A percentile compares a stretch with the other conserved stretches of the same genome.
These are phyloP conservation scores for Cydonia oblonga DNA, from an alignment of 331 rosid genomes.

Conservation along the genomic window DNA sequence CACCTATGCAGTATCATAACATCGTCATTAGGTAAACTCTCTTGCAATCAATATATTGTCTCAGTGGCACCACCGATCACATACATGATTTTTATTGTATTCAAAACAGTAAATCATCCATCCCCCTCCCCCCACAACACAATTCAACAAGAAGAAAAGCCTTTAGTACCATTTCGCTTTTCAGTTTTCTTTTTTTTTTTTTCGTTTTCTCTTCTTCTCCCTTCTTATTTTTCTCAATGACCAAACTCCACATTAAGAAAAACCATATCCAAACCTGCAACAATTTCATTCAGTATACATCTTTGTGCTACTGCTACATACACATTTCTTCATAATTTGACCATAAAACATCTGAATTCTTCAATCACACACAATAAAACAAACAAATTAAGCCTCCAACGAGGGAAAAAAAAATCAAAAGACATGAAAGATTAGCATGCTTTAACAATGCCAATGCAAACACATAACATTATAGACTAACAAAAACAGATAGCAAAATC, in stretches of 20 bases:
- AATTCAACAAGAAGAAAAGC: not conserved
- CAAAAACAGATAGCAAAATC: not conserved
- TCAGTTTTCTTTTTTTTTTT: too few relatives aligned
- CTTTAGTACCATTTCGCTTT: too few relatives aligned
- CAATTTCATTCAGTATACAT: not conserved
- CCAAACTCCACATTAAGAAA: not conserved
- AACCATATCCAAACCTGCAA: conserved; percentile 9
- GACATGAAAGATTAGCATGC: not conserved
- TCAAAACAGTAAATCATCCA: too few relatives aligned
- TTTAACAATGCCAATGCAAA: not conserved
- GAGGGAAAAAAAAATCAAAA: not conserved
- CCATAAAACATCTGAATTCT: not conserved
- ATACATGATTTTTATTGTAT: too few relatives aligned
- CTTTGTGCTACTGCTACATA: too few relatives aligned
- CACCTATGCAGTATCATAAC: too few relatives aligned
- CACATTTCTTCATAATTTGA: too few relatives aligned
- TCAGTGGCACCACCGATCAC: too few relatives aligned
- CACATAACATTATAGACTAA: not conserved
- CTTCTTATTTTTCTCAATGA: not conserved
- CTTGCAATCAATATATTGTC: too few relatives aligned
- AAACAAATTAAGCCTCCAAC: not conserved
- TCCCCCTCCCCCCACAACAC: too few relatives aligned
- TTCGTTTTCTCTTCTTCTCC: too few relatives aligned
- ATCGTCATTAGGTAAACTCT: too few relatives aligned
- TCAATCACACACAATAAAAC: conserved; percentile 11